Percentiles rank a stretch among this genome's conserved stretches.
These are phyloP conservation scores for Cladosporium halotolerans DNA, from an alignment of 2,329 filamentous ascomycete genomes.

Conservation along the genomic window DNA sequence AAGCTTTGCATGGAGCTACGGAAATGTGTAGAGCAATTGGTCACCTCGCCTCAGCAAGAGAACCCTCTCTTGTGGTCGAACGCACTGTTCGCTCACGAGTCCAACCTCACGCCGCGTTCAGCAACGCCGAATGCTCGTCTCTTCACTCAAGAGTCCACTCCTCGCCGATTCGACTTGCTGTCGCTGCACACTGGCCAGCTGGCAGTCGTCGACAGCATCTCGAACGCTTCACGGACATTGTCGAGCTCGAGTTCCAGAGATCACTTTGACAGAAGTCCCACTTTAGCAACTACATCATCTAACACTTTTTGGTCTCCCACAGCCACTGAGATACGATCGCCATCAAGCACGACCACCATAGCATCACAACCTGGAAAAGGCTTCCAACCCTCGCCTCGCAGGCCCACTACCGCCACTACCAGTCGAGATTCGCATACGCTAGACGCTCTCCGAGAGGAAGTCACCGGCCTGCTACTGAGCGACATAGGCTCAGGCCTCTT, in stretches of 20 bases:
- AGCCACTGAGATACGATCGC: constrained; percentile 59
- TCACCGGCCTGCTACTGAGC: constrained; percentile 80
- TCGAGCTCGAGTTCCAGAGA: constrained; percentile 45
- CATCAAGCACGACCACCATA: constrained; percentile 55
- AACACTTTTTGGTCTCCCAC: constrained; percentile 89
- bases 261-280: constrained; percentile 64
- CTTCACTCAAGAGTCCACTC: not conserved
- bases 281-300: constrained; percentile 66
- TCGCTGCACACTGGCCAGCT: constrained; percentile 17
- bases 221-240: constrained; percentile 23
- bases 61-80: constrained; percentile 89
- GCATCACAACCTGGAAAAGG: constrained; percentile 31
- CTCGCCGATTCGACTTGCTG: constrained; percentile 14
- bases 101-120: not conserved
- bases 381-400: constrained; percentile 11
- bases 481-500: constrained; percentile 84
- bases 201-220: constrained; percentile 22
- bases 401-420: not conserved
- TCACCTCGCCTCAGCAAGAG: constrained; percentile 72
- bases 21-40: constrained; percentile 75
- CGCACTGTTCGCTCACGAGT: constrained; percentile 69
- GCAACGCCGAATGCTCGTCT: not conserved
- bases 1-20: constrained; percentile 88
- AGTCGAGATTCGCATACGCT: constrained; percentile 47
- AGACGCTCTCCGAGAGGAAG: constrained; percentile 30